Evolutionary conservation across 73 alveolate genomes (phyloP).

Genomic region (Breviolum minutum): DNA sequence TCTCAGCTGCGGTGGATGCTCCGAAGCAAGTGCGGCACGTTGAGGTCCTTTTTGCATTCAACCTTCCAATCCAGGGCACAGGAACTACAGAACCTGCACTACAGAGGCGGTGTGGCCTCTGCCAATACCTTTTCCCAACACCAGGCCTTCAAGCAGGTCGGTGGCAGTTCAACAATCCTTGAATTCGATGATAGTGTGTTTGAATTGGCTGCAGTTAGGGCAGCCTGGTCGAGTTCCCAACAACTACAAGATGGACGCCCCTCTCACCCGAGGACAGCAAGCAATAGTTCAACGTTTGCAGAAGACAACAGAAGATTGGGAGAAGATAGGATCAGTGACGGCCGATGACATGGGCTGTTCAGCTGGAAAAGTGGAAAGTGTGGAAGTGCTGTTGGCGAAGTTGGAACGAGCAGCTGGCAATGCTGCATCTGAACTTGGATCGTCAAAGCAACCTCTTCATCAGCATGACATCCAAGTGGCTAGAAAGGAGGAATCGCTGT

Average conservation of each 20-base stretch:
- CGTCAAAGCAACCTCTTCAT: too few relatives aligned
- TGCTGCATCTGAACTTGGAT: too few relatives aligned
- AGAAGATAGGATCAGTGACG: neutral
- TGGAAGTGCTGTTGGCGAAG: neutral
- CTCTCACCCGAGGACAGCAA: neutral
- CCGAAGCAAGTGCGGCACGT: neutral
- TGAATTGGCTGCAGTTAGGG: neutral
- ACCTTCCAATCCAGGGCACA: neutral
- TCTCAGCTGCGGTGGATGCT: neutral
- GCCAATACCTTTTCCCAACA: neutral
- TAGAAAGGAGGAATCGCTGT: too few relatives aligned
- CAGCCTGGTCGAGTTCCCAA: neutral
- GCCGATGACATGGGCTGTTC: neutral
- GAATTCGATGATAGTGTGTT: neutral
- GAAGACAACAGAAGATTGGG: neutral
- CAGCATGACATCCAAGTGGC: too few relatives aligned
- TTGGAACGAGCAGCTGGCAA: too few relatives aligned
- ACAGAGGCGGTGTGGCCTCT: neutral
- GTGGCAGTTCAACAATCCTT: neutral
- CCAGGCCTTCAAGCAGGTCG: neutral
- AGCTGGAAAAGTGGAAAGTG: neutral
- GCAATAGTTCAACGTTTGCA: neutral
- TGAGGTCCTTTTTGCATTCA: too few relatives aligned
- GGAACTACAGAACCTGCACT: neutral
- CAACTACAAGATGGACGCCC: neutral